A percentile compares a stretch with the other conserved stretches of the same genome.
Conservation (phyloP, 2,329 filamentous ascomycete genomes). For the Teratosphaeriaceae sp. region DNA sequence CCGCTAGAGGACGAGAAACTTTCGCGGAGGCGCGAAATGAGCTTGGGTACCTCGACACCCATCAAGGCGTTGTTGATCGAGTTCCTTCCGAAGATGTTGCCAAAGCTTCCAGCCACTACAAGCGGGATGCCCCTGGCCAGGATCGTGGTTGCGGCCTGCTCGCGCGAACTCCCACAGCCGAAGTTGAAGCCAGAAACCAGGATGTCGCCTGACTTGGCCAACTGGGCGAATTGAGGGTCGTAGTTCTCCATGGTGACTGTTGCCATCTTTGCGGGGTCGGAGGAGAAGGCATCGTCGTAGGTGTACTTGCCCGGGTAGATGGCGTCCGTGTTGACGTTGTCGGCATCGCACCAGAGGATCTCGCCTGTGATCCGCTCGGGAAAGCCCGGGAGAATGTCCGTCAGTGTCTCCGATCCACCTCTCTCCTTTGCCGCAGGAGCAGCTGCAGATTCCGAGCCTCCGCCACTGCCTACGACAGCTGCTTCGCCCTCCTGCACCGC, state of each 20-base stretch:
- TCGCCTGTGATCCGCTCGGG: constrained; percentile 76
- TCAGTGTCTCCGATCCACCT: constrained; percentile 37
- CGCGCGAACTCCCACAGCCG: constrained; percentile 71
- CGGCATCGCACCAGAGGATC: constrained; percentile 78
- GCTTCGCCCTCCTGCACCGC: constrained; percentile 47
- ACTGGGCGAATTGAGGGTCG: constrained; percentile 60
- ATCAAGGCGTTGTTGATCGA: constrained; percentile 74
- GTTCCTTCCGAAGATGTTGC: constrained; percentile 76
- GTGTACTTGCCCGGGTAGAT: constrained; percentile 93
- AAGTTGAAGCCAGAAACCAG: constrained; percentile 86
- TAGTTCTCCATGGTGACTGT: constrained; percentile 93
- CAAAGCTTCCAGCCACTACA: constrained; percentile 73
- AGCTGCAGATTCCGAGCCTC: background rate
- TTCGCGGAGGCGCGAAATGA: constrained; percentile 60
- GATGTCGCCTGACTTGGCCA: constrained; percentile 66
- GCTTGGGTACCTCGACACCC: constrained; percentile 61
- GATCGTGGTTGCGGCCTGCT: constrained; percentile 84
- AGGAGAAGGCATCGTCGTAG: constrained; percentile 76
- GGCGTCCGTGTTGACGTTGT: constrained; percentile 85
- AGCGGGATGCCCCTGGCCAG: constrained; percentile 74
- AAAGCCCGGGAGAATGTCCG: constrained; percentile 77
- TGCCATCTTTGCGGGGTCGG: constrained; percentile 73
- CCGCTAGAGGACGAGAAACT: constrained; percentile 42
- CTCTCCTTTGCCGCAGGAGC: constrained; percentile 7
- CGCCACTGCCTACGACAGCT: constrained; percentile 19